phyloP scores from a whole-genome alignment of 2,329 filamentous ascomycete genomes.

The Cercospora nicotianae region DNA sequence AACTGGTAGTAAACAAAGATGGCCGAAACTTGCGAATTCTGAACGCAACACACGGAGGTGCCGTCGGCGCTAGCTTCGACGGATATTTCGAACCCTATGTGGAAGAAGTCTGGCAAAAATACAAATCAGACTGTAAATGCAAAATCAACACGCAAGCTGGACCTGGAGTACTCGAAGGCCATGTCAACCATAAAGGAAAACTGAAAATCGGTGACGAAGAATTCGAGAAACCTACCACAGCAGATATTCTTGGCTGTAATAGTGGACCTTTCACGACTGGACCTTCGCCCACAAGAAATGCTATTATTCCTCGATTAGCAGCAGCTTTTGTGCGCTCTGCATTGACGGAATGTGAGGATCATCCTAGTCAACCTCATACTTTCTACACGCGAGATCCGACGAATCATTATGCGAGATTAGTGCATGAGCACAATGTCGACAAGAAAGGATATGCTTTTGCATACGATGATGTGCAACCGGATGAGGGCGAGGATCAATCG shows the following conservation, averaged over 20 bases:
- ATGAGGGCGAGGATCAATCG: slow-evolving; percentile 56
- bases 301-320: slow-evolving; percentile 71
- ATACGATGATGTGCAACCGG: slow-evolving; percentile 63
- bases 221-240: slow-evolving; percentile 60
- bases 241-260: slow-evolving; percentile 68
- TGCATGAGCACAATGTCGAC: slow-evolving; percentile 62
- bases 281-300: slow-evolving; percentile 48
- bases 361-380: slow-evolving; percentile 41
- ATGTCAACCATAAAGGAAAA: slow-evolving; percentile 43
- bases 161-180: slow-evolving; percentile 55
- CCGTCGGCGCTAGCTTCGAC: slow-evolving; percentile 52
- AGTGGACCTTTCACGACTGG: slow-evolving; percentile 61
- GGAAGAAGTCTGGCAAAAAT: slow-evolving; percentile 55
- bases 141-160: slow-evolving; percentile 65
- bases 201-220: slow-evolving; percentile 50
- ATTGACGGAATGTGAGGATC: slow-evolving; percentile 51
- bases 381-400: slow-evolving; percentile 42
- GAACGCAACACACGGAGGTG: slow-evolving; percentile 50
- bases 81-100: slow-evolving; percentile 57
- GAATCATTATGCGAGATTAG: slow-evolving; percentile 61
- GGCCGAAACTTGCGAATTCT: slow-evolving; percentile 46
- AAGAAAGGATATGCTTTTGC: slow-evolving; percentile 62
- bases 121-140: slow-evolving; percentile 47
- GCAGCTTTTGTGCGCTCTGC: slow-evolving; percentile 78
- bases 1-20: slow-evolving; percentile 53